These are phyloP conservation scores for Syzygium grande DNA, from an alignment of 345 rosid genomes.

Conservation along the genomic window DNA sequence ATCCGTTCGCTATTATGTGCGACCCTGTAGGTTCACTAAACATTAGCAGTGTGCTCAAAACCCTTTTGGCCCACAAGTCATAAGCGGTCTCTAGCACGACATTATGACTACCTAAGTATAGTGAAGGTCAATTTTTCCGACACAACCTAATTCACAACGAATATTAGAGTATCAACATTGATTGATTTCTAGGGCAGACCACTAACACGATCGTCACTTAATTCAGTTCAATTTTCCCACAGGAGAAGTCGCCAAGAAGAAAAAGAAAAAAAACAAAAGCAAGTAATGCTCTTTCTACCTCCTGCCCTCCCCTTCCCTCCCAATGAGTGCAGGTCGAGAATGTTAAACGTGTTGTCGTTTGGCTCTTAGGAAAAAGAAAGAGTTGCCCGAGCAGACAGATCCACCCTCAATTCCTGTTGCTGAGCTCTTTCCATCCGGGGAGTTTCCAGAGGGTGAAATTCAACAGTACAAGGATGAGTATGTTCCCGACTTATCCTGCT, in stretches of 20 bases:
- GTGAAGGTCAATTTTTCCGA: too few relatives aligned
- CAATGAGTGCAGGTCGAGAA: not conserved
- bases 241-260: conserved; percentile 66
- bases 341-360: not conserved
- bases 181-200: too few relatives aligned
- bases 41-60: too few relatives aligned
- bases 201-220: not conserved
- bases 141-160: too few relatives aligned
- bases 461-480: conserved; percentile 92
- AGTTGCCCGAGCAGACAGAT: conserved; percentile 59
- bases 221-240: not conserved
- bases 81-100: too few relatives aligned
- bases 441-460: conserved; percentile 97
- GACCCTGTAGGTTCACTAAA: too few relatives aligned
- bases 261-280: conserved; percentile 95
- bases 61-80: too few relatives aligned
- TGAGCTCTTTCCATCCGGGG: conserved; percentile 87
- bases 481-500: conserved; percentile 14
- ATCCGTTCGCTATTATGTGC: too few relatives aligned
- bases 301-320: not conserved
- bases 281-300: conserved; percentile 44
- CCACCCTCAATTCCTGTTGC: conserved; percentile 75
- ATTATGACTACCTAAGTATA: too few relatives aligned
- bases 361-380: conserved; percentile 76
- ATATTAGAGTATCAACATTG: too few relatives aligned